Percentiles rank a stretch among this genome's conserved stretches.
Conservation (phyloP, 1,284 basidiomycete species). For the Pseudozyma hubeiensis region DNA sequence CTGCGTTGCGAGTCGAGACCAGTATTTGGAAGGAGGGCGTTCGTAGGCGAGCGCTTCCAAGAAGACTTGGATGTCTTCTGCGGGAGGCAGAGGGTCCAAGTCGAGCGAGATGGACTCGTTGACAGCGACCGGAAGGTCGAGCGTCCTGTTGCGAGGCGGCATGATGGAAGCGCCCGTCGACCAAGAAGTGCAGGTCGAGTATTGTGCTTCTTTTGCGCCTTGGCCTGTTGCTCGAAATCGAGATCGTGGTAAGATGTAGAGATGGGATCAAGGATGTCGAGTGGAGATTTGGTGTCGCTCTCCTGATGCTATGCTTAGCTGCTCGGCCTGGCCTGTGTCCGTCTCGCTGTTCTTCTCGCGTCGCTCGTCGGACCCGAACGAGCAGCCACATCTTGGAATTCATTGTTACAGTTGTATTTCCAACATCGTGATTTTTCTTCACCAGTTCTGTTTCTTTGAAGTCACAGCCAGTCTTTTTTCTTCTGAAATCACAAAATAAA, state of each 20-base stretch:
- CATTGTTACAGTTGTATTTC: not conserved
- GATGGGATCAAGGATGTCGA: not conserved
- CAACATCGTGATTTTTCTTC: not conserved
- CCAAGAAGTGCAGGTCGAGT: too few species aligned
- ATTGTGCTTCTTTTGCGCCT: not conserved
- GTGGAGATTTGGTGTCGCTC: not conserved
- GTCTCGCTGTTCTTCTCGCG: constrained; percentile 11
- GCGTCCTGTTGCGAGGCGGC: constrained; percentile 47
- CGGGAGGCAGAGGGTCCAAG: constrained; percentile 58
- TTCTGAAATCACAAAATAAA: not conserved
- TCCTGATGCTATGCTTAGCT: too few species aligned
- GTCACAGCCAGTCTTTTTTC: not conserved
- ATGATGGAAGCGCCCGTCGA: constrained; percentile 13
- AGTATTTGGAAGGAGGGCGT: constrained; percentile 54
- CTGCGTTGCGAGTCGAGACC: constrained; percentile 59
- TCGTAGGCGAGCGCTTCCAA: constrained; percentile 60
- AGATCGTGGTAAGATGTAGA: not conserved
- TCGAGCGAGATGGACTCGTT: constrained; percentile 61
- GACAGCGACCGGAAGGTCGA: constrained; percentile 58
- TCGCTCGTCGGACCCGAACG: constrained; percentile 7
- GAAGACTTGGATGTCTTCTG: constrained; percentile 60
- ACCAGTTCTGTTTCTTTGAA: not conserved
- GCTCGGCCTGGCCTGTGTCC: not conserved
- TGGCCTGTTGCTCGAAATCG: not conserved
- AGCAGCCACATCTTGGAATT: not conserved